Evolutionary conservation across 371 early-diverging fungal genomes (phyloP).

Genomic region (Entomophthora muscae): DNA sequence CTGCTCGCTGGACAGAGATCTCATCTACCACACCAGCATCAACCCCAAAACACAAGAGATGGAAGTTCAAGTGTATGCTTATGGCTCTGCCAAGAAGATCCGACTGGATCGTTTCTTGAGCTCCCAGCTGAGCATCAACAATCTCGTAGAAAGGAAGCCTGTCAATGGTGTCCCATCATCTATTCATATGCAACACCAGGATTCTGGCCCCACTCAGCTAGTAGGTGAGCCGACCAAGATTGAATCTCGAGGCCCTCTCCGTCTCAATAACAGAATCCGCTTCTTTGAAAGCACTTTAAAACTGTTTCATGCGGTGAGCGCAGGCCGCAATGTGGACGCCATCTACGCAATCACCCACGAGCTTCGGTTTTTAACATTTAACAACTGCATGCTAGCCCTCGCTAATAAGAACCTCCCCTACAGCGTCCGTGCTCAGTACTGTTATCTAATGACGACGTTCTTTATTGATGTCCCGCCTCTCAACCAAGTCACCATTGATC

Average conservation of each 20-base stretch:
- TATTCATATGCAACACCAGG: too few relatives aligned
- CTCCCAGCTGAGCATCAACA: neutral
- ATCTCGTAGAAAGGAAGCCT: neutral
- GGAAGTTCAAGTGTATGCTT: neutral
- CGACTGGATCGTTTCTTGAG: neutral
- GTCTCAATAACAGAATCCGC: neutral
- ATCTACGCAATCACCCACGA: constrained; percentile 9
- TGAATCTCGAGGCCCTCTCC: neutral
- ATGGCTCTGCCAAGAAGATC: neutral
- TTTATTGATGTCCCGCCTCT: constrained; percentile 15
- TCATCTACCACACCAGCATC: neutral
- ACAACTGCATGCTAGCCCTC: constrained; percentile 21
- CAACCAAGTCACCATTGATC: constrained; percentile 15
- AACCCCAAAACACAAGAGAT: neutral
- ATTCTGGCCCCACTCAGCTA: constrained; percentile 1
- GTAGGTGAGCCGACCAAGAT: neutral
- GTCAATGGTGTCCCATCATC: neutral
- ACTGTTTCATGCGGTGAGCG: constrained; percentile 15
- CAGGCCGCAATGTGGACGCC: constrained; percentile 13
- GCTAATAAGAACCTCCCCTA: constrained; percentile 19
- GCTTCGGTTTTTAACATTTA: constrained; percentile 15
- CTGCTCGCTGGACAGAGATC: neutral
- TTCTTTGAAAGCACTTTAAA: constrained; percentile 11
- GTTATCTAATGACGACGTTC: constrained; percentile 24
- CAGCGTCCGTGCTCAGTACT: constrained; percentile 19